Evolutionary conservation across 129 eudicot genomes (phyloP), one percentile per base, ranked within the genome.

Genomic region (Solidago caesia): DNA sequence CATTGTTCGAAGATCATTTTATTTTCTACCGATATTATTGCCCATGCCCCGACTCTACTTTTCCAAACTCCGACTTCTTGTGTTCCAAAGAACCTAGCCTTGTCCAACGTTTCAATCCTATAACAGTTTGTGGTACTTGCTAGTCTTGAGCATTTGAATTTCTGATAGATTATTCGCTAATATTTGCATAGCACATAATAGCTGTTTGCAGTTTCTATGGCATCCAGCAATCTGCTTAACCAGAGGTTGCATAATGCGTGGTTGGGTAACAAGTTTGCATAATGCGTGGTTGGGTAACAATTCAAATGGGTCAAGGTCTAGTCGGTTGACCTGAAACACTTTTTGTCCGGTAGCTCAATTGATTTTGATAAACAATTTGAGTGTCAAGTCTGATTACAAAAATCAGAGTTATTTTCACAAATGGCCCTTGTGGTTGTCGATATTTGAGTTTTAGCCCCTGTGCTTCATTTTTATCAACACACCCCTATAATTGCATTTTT

Each of bases 81-180:
- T 45, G 72, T 67, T 67, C 72, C 57, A 11, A 45, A 21, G 57
- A 25, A 67, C 72, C 72, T 67, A 13, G 9, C 72, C 71, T 25
- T 67, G 53, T 67, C 27, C 52, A 67, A 44, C 45, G 71, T 67
- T 67, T 2, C 21, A 13, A 11, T 67, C 72, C 33, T 29, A 9
- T 44, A 7, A 26, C 41, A 66, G 53, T 66, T 67, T 46, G 43
- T 46, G 44, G 5, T 67, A 45, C 11, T 44, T 42, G 27, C 33
- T 67, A 65, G 29, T 42, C 53, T 66, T 66, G 53, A 15, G 52
- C 43, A 48, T 45, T 67, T 45, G n/a, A 4, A 44, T 44, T 5
- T 66, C 21, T 27, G 5, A n/a, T 41, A 64, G 15, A 64, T 41
- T 13, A 39, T 13, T 64, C 39, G 48, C 68, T 13, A 14, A 5